These are phyloP conservation scores for Pseudocercospora musae DNA, from an alignment of 2,329 filamentous ascomycete genomes.

Conservation along the genomic window DNA sequence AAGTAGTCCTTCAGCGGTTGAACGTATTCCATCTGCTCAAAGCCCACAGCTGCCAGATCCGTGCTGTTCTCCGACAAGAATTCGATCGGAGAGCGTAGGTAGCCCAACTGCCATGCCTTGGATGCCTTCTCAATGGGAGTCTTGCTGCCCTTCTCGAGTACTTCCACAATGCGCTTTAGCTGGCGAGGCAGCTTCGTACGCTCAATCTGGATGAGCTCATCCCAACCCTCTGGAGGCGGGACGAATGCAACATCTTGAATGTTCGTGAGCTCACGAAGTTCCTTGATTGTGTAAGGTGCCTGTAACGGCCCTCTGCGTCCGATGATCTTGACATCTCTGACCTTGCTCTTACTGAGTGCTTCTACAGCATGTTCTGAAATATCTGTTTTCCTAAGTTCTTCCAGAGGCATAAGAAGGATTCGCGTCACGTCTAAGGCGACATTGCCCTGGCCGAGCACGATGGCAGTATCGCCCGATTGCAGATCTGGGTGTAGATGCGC, in stretches of 20 bases:
- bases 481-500: constrained; percentile 70
- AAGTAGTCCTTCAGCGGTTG: constrained; percentile 13
- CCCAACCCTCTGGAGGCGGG: constrained; percentile 43
- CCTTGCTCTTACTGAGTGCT: constrained; percentile 65
- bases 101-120: constrained; percentile 81
- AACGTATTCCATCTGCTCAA: constrained; percentile 52
- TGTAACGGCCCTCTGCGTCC: constrained; percentile 77
- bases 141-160: constrained; percentile 71
- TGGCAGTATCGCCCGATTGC: constrained; percentile 71
- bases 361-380: constrained; percentile 83
- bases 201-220: constrained; percentile 48
- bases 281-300: constrained; percentile 94
- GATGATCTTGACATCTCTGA: constrained; percentile 81
- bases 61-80: constrained; percentile 56
- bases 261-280: constrained; percentile 81
- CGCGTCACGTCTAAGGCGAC: constrained; percentile 92
- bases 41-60: constrained; percentile 62
- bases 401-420: constrained; percentile 74
- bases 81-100: constrained; percentile 71
- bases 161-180: constrained; percentile 72
- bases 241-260: constrained; percentile 70
- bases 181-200: constrained; percentile 68
- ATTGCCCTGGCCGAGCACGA: constrained; percentile 92
- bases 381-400: constrained; percentile 74
- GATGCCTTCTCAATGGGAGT: constrained; percentile 47